These are phyloP conservation scores for Marsdenia floribunda DNA, from an alignment of 257 asterid genomes.

Conservation along the genomic window DNA sequence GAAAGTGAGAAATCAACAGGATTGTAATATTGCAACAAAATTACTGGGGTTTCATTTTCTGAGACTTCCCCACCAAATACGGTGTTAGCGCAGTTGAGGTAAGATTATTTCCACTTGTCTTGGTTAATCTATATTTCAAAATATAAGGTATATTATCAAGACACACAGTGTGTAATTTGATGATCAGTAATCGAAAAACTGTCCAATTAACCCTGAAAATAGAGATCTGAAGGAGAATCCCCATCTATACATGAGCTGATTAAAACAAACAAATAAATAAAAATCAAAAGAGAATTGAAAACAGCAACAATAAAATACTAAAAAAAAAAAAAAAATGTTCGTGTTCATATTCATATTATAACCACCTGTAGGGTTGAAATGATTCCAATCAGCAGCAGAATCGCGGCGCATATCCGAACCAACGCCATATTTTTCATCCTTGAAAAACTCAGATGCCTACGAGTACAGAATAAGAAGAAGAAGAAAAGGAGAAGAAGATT, in stretches of 20 bases:
- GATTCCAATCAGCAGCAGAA: neutral
- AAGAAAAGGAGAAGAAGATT: too few relatives aligned
- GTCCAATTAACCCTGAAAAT: neutral
- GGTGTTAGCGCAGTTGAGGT: neutral
- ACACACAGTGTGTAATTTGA: neutral
- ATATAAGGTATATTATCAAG: neutral
- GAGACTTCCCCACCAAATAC: neutral
- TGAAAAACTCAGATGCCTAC: neutral
- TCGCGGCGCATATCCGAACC: neutral
- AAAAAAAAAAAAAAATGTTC: neutral
- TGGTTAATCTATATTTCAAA: neutral
- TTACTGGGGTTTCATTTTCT: neutral
- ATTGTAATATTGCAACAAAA: neutral
- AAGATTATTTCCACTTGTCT: neutral
- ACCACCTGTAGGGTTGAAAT: neutral
- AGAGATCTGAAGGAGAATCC: neutral
- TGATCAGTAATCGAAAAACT: neutral
- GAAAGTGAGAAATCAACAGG: neutral
- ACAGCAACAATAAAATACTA: neutral
- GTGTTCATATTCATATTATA: neutral
- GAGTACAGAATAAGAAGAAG: neutral
- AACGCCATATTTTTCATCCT: neutral
- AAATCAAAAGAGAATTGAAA: neutral
- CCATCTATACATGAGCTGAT: neutral
- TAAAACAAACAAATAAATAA: neutral